Percentiles rank a stretch among this genome's conserved stretches.
Evolutionary conservation across 768 basidiomycete genomes (phyloP).

Genomic region (Rickenella mellea): DNA sequence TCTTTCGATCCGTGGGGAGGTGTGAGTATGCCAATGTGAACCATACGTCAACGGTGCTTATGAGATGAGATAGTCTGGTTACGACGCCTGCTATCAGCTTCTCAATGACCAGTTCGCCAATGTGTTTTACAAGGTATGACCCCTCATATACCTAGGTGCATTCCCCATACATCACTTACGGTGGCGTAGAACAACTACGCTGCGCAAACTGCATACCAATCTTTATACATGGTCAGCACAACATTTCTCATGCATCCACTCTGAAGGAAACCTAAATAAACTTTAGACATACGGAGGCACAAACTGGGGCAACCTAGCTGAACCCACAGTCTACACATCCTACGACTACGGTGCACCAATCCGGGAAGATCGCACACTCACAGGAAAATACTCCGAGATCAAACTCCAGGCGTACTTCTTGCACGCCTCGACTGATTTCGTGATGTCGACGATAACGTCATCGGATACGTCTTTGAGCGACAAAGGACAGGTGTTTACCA

Average conservation of each 20-base stretch:
- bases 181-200: constrained; percentile 16
- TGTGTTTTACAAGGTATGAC: constrained; percentile 19
- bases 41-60: background rate
- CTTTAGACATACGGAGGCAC: constrained; percentile 11
- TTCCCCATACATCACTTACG: constrained; percentile 18
- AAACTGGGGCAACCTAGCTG: constrained; percentile 17
- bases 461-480: constrained; percentile 10
- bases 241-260: constrained; percentile 1
- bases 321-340: constrained; percentile 15
- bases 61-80: constrained; percentile 11
- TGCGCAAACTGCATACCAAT: constrained; percentile 9
- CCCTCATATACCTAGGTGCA: constrained; percentile 14
- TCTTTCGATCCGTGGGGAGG: constrained; percentile 18
- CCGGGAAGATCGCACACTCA: constrained; percentile 16
- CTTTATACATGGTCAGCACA: constrained; percentile 14
- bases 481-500: constrained; percentile 12
- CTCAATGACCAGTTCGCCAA: constrained; percentile 15
- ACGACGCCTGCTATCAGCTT: constrained; percentile 15
- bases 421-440: constrained; percentile 15
- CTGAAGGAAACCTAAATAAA: background rate
- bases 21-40: constrained; percentile 4
- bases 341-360: constrained; percentile 20
- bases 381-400: constrained; percentile 19
- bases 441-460: constrained; percentile 12
- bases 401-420: constrained; percentile 20